Conservation (phyloP, 306 rosid species). For the Prunus campanulata region DNA sequence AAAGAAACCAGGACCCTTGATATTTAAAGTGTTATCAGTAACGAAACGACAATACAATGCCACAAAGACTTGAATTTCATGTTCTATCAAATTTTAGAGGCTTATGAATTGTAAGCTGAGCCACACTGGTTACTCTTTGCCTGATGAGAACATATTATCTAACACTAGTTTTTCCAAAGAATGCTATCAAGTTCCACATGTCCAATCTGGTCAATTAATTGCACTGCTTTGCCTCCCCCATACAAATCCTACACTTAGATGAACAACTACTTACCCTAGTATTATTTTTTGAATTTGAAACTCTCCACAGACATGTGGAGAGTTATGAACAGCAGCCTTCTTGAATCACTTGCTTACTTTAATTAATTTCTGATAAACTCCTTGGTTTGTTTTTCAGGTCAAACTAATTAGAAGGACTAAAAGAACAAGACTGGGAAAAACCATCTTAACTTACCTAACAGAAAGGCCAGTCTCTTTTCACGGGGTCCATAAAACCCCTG, state of each 20-base stretch:
- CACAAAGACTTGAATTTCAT: neutral
- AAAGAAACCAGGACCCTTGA: too few species aligned
- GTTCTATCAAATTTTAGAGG: neutral
- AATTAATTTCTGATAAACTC: neutral
- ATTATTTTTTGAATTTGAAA: neutral
- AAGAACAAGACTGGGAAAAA: neutral
- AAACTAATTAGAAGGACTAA: neutral
- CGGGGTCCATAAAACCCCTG: neutral
- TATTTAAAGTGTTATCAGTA: neutral
- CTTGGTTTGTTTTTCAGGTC: neutral
- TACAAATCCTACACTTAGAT: neutral
- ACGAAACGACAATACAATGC: neutral
- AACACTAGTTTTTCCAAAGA: constrained; percentile 3
- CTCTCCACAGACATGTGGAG: neutral
- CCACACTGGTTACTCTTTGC: neutral
- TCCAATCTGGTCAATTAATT: too few species aligned
- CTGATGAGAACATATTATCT: neutral
- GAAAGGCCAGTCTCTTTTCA: neutral
- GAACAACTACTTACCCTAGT: neutral
- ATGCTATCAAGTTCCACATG: neutral
- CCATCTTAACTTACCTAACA: neutral
- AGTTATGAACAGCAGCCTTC: too few species aligned
- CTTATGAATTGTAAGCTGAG: neutral
- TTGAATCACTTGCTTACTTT: too few species aligned
- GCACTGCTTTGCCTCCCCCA: neutral